These are phyloP conservation scores for Cupressus sempervirens DNA, from an alignment of 75 land plant species.

Conservation along the genomic window DNA sequence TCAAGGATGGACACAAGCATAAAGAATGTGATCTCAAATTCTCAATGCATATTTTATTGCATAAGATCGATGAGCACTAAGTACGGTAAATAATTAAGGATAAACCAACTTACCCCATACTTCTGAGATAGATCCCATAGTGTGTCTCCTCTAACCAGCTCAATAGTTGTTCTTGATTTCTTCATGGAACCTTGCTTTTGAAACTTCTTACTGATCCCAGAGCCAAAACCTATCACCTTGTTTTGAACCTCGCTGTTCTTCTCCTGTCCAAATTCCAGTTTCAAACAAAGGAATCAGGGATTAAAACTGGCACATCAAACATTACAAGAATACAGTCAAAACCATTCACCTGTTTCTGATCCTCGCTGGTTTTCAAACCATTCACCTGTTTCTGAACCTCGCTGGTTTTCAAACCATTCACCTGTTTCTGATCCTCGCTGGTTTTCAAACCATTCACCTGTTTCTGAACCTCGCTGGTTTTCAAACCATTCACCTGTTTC, in stretches of 20 bases:
- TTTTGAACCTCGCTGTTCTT: background rate
- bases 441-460: slow-evolving; percentile 1
- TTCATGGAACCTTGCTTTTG: background rate
- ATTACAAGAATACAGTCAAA: background rate
- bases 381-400: slow-evolving; percentile 3
- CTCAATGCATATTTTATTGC: background rate
- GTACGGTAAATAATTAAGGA: background rate
- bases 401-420: slow-evolving; percentile 3
- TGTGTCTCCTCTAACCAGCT: slow-evolving; percentile 16
- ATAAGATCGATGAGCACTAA: background rate
- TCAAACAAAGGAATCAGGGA: background rate
- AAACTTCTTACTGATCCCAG: background rate
- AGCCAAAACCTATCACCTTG: background rate
- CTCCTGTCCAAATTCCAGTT: slow-evolving; percentile 2
- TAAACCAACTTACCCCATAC: slow-evolving; percentile 16
- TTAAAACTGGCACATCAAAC: background rate
- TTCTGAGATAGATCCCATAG: slow-evolving; percentile 24
- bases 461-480: slow-evolving; percentile 5
- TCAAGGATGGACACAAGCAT: background rate
- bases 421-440: slow-evolving; percentile 1
- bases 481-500: slow-evolving; percentile 1
- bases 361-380: slow-evolving; percentile 7
- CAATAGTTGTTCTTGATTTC: slow-evolving; percentile 4
- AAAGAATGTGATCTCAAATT: background rate
- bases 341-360: background rate